phyloP scores from a whole-genome alignment of 495 filamentous ascomycete genomes.

The Hypoxylon cercidicola region DNA sequence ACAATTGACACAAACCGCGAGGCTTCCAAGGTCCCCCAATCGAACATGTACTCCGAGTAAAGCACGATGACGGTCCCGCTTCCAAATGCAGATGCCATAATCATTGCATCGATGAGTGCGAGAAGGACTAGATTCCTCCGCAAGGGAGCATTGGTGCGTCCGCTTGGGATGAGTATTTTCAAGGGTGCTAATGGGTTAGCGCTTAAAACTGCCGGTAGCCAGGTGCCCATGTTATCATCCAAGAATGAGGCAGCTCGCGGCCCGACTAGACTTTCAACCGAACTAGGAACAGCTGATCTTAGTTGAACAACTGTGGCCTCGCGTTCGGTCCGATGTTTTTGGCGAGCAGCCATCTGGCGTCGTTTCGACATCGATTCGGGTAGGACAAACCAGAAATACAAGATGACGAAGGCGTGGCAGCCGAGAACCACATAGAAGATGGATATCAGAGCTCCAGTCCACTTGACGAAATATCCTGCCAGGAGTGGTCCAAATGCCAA shows the following conservation, averaged over 20 bases:
- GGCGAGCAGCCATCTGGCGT: slow-evolving; percentile 72
- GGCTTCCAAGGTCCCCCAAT: slow-evolving; percentile 81
- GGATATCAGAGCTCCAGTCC: slow-evolving; percentile 71
- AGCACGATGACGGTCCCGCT: slow-evolving; percentile 78
- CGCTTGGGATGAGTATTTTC: slow-evolving; percentile 77
- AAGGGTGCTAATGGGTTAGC: slow-evolving; percentile 78
- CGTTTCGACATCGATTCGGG: slow-evolving; percentile 83
- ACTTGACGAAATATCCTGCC: slow-evolving; percentile 78
- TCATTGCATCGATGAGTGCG: slow-evolving; percentile 78
- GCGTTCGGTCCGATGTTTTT: slow-evolving; percentile 64
- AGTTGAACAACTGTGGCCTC: slow-evolving; percentile 28
- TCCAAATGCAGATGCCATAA: slow-evolving; percentile 86
- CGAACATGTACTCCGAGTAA: slow-evolving; percentile 81
- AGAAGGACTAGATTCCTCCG: slow-evolving; percentile 83
- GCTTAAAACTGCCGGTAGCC: slow-evolving; percentile 44
- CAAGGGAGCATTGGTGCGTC: slow-evolving; percentile 68
- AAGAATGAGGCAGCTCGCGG: slow-evolving; percentile 40
- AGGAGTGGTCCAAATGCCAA: slow-evolving; percentile 85
- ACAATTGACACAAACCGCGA: slow-evolving; percentile 80
- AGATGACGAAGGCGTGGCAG: slow-evolving; percentile 76
- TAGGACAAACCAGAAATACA: slow-evolving; percentile 72
- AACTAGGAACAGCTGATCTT: slow-evolving; percentile 35
- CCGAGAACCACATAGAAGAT: slow-evolving; percentile 82
- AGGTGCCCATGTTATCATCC: slow-evolving; percentile 51
- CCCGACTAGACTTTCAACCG: slow-evolving; percentile 28